Evolutionary conservation across 2,329 filamentous ascomycete species (phyloP), one percentile per base, ranked within the genome.

Genomic region (Trichoderma koningiopsis): DNA sequence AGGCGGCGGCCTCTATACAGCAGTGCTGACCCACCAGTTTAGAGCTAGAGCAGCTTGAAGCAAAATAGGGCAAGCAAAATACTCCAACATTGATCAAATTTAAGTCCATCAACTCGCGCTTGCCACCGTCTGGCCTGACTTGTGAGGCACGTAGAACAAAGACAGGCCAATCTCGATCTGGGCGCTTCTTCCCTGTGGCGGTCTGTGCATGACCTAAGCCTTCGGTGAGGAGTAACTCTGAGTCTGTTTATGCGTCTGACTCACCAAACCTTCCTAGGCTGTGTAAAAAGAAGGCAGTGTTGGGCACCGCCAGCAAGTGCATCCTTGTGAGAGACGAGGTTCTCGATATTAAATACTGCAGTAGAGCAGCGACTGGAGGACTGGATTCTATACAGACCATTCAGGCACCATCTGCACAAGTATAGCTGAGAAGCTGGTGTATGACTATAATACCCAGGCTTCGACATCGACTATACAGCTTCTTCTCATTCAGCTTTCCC

Each of bases 211-310:
- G 57, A 14, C 35, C 14, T 24, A 35, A 43, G 57, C 22, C 47
- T 61, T 56, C 65, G 68, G 68, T 49, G 69, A 68, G 53, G 69
- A 70, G 69, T 68, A 68, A 67, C 58, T 33, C 49, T 35, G 59
- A 29, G 27, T 19, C 52, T 31, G 59, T 37, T 58, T 62, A 29
- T 33, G 27, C 52, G 63, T 70, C 69, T 70, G 69, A 70, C 64
- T 70, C 69, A 70, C 69, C 68, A 62, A 66, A 62, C 58, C 65
- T 55, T 35, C 29, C 40, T 31, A 35, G 67, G 67, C 58, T 62
- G 60, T 58, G 58, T 24, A 57, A 63, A 61, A 56, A 58, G 53
- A 61, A 53, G 63, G 61, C 63, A 66, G 63, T 66, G 63, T 66
- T 57, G 14, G 52, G 37, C 56, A 29, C 62, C 35, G 40, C 62